phyloP scores from a whole-genome alignment of 148 eudicot species.

The Drosera capensis region DNA sequence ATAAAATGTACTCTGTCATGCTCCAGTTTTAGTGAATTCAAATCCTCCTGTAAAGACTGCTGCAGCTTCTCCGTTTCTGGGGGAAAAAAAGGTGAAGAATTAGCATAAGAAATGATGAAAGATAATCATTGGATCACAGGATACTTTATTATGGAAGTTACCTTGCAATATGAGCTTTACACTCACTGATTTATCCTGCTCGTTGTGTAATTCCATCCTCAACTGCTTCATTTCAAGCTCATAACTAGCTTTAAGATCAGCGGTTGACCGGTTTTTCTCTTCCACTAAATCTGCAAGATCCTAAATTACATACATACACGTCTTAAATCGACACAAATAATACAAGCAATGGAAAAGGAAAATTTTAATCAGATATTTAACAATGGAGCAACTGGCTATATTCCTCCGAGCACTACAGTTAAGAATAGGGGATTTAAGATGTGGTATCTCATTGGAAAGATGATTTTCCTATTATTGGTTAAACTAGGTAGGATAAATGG shows the following conservation, averaged over 20 bases:
- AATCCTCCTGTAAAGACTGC: slow-evolving; percentile 43
- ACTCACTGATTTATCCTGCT: slow-evolving; percentile 33
- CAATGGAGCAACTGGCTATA: no score
- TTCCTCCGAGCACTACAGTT: no score
- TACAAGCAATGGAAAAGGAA: not conserved
- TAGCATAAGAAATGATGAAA: not conserved
- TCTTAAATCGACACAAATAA: slow-evolving; percentile 18
- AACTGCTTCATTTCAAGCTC: slow-evolving; percentile 49
- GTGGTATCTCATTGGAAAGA: no score
- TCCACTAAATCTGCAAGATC: slow-evolving; percentile 73
- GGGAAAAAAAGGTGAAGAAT: slow-evolving; percentile 6
- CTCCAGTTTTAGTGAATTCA: slow-evolving; percentile 35
- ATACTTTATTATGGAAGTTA: no score
- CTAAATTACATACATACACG: slow-evolving; percentile 45
- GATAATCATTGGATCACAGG: no score
- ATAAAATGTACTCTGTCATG: slow-evolving; percentile 42
- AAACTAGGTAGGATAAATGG: no score
- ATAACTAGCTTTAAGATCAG: slow-evolving; percentile 40
- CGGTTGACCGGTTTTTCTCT: slow-evolving; percentile 55
- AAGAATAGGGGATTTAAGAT: no score
- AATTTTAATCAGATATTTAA: not conserved
- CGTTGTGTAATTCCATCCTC: slow-evolving; percentile 43
- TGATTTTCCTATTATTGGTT: no score
- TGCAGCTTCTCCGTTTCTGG: slow-evolving; percentile 67
- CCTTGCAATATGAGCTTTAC: slow-evolving; percentile 52